Evolutionary conservation across 495 filamentous ascomycete genomes (phyloP), one percentile per base, ranked within the genome.

Genomic region (Hypoxylon perforatum): DNA sequence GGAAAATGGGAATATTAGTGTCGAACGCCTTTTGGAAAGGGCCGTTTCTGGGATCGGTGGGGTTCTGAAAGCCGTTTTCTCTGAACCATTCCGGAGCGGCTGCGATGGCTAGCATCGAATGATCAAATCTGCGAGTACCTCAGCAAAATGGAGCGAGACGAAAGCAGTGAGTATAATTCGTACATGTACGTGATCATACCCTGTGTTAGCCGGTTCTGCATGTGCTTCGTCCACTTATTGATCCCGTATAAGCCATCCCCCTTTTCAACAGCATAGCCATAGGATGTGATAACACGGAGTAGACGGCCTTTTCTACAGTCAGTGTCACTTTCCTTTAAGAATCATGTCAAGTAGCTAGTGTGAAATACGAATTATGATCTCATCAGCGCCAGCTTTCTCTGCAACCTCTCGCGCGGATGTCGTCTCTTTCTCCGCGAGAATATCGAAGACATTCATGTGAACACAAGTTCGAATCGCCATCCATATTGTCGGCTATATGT

Each of bases 151-250:
- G 11, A 6, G 38, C 49, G 10, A 54, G 12, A 8, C 14, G 36
- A 1, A 35, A 33, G 42, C 11, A 15, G 18, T 22, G 10, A 18
- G 25, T 7, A 47, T 21, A 18, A 11, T 1, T 46, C 44, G 25
- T 44, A 57, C 61, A 52, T 56, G 30, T 50, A 63, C 36, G 57
- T 63, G 15, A 63, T 35, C 61, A 63, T 64, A 14, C 53, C 53
- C 8, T 50, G 35, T 8, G 61, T 55, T 15, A 46, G n/a, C 5
- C 61, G 52, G 22, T 10, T 46, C 14, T 28, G 8, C 8, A 64
- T 33, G 18, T 64, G 52, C 4, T 42, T 50, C 19, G 53, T 64
- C 53, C 53, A 64, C n/a, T 51, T n/a, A 12, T 47, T 64, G 23
- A 46, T 35, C 15, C 50, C 53, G 18, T 64, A 64, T 11, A 64